phyloP scores from a whole-genome alignment of 1,284 basidiomycete genomes.

The Sparassis latifolia region DNA sequence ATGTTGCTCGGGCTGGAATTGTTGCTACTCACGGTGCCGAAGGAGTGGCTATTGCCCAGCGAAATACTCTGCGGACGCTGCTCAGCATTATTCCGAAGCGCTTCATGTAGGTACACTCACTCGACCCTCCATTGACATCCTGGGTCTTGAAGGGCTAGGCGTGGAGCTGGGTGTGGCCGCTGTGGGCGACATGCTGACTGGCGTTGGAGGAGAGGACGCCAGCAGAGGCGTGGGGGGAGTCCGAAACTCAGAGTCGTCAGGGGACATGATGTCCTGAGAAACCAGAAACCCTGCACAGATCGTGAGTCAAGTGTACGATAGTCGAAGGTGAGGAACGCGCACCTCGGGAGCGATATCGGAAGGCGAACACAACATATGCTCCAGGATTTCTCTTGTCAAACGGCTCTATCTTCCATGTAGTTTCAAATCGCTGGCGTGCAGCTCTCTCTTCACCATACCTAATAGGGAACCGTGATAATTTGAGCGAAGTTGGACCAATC shows the following conservation, averaged over 20 bases:
- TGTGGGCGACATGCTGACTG: neutral
- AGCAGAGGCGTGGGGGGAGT: neutral
- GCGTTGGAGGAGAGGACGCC: slow-evolving; percentile 1
- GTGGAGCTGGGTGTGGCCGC: neutral
- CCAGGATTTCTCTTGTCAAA: slow-evolving; percentile 31
- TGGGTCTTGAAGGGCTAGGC: slow-evolving; percentile 1
- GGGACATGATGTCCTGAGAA: slow-evolving; percentile 19
- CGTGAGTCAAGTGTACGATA: neutral
- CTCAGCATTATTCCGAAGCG: too few species aligned
- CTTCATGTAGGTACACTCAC: too few species aligned
- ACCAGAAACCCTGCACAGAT: slow-evolving; percentile 19
- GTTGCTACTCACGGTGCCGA: neutral
- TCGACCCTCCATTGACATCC: too few species aligned
- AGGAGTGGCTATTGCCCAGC: neutral
- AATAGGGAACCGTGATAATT: neutral
- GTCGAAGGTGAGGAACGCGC: neutral
- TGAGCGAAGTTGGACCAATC: neutral
- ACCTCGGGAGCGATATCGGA: slow-evolving; percentile 49
- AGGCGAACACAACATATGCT: slow-evolving; percentile 54
- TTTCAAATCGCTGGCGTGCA: slow-evolving; percentile 32
- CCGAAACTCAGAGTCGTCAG: neutral
- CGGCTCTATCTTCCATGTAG: slow-evolving; percentile 46
- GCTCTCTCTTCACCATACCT: slow-evolving; percentile 40
- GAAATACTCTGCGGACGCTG: neutral
- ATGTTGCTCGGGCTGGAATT: too few species aligned